These are phyloP conservation scores for Abortiporus biennis DNA, from an alignment of 1,284 basidiomycete genomes.

Conservation along the genomic window DNA sequence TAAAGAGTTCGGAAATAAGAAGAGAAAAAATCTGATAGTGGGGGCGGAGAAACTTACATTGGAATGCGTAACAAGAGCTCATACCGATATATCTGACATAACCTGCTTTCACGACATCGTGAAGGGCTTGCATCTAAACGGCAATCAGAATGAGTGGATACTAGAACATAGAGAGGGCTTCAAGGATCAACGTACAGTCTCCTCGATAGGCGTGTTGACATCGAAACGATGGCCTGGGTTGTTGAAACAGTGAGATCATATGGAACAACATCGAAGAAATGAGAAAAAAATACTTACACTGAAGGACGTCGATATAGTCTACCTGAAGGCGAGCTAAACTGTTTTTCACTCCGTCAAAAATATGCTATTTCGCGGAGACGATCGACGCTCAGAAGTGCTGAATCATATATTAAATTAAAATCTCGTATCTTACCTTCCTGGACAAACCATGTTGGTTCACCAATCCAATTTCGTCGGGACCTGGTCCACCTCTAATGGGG, in stretches of 20 bases:
- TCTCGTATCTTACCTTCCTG: slow-evolving; percentile 22
- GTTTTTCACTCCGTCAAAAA: neutral
- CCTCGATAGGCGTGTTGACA: slow-evolving; percentile 35
- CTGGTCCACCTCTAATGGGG: neutral
- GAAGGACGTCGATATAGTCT: slow-evolving; percentile 9
- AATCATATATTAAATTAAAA: neutral
- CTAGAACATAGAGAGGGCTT: too few relatives aligned
- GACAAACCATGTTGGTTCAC: slow-evolving; percentile 22
- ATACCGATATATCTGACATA: slow-evolving; percentile 66
- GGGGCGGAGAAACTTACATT: slow-evolving; percentile 28
- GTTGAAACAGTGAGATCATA: neutral
- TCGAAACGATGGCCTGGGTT: slow-evolving; percentile 34
- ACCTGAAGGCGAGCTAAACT: slow-evolving; percentile 1
- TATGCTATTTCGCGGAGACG: too few relatives aligned
- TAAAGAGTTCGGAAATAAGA: too few relatives aligned
- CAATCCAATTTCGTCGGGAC: slow-evolving; percentile 12
- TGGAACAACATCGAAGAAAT: neutral
- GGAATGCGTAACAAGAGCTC: too few relatives aligned
- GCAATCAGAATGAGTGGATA: too few relatives aligned
- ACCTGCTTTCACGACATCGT: slow-evolving; percentile 55
- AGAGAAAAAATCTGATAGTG: neutral
- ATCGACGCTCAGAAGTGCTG: neutral
- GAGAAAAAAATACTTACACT: slow-evolving; percentile 5
- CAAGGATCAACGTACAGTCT: slow-evolving; percentile 63
- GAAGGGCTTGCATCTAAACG: too few relatives aligned